Conservation (phyloP, 345 rosid species). For the Populus deltoides region DNA sequence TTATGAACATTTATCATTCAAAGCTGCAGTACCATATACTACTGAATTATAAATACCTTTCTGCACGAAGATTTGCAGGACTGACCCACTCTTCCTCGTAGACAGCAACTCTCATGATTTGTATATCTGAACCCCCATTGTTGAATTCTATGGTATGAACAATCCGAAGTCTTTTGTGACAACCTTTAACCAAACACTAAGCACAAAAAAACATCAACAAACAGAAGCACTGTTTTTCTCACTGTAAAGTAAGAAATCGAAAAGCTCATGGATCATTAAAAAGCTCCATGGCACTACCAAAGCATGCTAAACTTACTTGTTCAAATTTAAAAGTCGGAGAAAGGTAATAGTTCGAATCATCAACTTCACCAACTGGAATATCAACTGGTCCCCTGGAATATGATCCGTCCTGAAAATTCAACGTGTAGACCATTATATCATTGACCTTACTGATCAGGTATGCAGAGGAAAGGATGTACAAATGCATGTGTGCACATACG, state of each 20-base stretch:
- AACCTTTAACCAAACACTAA: conserved; percentile 93
- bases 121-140: conserved; percentile 75
- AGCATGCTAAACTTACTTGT: conserved; percentile 45
- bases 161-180: conserved; percentile 88
- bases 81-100: conserved; percentile 89
- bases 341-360: conserved; percentile 58
- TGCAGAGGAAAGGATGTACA: no score
- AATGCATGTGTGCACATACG: no score
- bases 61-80: conserved; percentile 54
- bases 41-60: conserved; percentile 43
- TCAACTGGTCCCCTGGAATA: conserved; percentile 84
- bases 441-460: background rate
- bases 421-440: background rate
- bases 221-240: background rate
- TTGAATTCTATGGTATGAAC: conserved; percentile 81
- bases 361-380: conserved; percentile 62
- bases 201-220: conserved; percentile 3
- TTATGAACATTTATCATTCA: no score
- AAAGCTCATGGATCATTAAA: background rate
- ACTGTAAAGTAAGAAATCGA: background rate
- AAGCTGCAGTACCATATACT: no score
- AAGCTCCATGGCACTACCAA: background rate
- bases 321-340: conserved; percentile 84
- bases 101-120: conserved; percentile 87
- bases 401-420: conserved; percentile 71